Conservation (phyloP, 2,329 filamentous ascomycete genomes). For the Thelonectria rubi region DNA sequence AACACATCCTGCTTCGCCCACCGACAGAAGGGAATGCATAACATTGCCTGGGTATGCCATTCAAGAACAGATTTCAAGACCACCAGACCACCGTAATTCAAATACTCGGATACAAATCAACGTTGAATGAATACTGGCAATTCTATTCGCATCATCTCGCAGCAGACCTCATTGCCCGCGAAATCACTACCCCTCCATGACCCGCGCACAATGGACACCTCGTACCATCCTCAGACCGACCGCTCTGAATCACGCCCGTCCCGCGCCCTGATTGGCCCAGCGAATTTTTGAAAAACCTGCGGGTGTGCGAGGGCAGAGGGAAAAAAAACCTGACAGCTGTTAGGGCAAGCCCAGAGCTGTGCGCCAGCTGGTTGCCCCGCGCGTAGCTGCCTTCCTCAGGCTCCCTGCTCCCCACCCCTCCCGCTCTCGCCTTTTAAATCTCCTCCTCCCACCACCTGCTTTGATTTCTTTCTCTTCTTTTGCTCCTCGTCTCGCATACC, state of each 20-base stretch:
- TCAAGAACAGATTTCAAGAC: background rate
- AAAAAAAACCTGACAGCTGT: conserved; percentile 45
- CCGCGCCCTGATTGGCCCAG: conserved; percentile 31
- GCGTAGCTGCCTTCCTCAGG: conserved; percentile 38
- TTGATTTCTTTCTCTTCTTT: conserved; percentile 49
- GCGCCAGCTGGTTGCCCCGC: conserved; percentile 48
- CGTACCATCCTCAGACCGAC: conserved; percentile 34
- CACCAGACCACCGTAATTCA: too few relatives aligned
- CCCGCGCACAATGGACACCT: conserved; percentile 15
- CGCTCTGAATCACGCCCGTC: conserved; percentile 16
- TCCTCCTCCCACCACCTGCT: conserved; percentile 49
- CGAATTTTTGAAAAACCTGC: conserved; percentile 27
- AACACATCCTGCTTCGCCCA: conserved; percentile 6
- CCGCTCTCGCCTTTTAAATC: conserved; percentile 50
- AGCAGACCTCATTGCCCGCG: conserved; percentile 17
- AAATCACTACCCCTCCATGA: conserved; percentile 18
- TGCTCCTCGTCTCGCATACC: conserved; percentile 56
- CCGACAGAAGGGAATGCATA: background rate
- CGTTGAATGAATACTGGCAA: too few relatives aligned
- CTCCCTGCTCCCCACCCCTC: conserved; percentile 34
- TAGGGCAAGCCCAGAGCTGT: conserved; percentile 45
- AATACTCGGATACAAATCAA: too few relatives aligned
- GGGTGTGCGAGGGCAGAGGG: conserved; percentile 21
- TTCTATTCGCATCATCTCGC: too few relatives aligned
- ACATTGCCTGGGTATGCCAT: background rate